phyloP scores from a whole-genome alignment of 2,329 filamentous ascomycete genomes.

The Neofusicoccum parvum region DNA sequence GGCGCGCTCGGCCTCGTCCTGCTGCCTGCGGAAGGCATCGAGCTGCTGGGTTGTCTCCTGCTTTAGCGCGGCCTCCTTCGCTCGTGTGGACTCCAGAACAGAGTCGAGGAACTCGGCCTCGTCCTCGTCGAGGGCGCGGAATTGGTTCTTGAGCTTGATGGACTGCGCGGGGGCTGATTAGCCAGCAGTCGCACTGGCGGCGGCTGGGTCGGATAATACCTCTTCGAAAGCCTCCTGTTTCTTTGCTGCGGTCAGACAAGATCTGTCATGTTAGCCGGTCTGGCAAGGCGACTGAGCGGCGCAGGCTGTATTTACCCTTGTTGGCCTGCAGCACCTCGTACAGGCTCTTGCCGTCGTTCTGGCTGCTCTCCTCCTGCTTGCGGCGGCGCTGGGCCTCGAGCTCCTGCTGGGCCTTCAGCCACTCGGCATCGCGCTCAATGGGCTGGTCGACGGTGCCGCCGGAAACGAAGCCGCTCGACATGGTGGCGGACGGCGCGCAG shows the following conservation, averaged over 20 bases:
- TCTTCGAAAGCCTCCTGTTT: conserved; percentile 85
- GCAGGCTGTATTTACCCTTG: conserved; percentile 59
- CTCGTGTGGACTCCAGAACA: conserved; percentile 58
- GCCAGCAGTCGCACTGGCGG: not conserved
- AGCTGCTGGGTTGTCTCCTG: conserved; percentile 62
- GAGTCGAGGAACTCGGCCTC: conserved; percentile 74
- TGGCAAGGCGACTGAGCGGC: not conserved
- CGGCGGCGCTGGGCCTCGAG: conserved; percentile 62
- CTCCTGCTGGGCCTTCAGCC: conserved; percentile 66
- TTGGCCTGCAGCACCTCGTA: conserved; percentile 80
- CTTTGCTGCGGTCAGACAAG: conserved; percentile 56
- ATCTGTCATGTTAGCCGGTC: conserved; percentile 36
- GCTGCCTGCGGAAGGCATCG: conserved; percentile 60
- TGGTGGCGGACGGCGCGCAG: not conserved
- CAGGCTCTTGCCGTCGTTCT: conserved; percentile 62
- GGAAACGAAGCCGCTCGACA: conserved; percentile 26
- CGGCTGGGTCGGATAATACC: conserved; percentile 29
- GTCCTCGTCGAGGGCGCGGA: conserved; percentile 75
- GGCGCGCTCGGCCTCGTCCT: conserved; percentile 60
- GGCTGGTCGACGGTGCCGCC: conserved; percentile 32
- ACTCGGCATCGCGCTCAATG: conserved; percentile 56
- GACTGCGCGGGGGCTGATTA: conserved; percentile 33
- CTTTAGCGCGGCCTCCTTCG: conserved; percentile 58
- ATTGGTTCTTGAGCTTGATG: conserved; percentile 72
- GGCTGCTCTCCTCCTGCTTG: conserved; percentile 55